A percentile compares a stretch with the other conserved stretches of the same genome.
Evolutionary conservation across 116 monocot genomes (phyloP).

Genomic region (Papilionanthe hybrid): DNA sequence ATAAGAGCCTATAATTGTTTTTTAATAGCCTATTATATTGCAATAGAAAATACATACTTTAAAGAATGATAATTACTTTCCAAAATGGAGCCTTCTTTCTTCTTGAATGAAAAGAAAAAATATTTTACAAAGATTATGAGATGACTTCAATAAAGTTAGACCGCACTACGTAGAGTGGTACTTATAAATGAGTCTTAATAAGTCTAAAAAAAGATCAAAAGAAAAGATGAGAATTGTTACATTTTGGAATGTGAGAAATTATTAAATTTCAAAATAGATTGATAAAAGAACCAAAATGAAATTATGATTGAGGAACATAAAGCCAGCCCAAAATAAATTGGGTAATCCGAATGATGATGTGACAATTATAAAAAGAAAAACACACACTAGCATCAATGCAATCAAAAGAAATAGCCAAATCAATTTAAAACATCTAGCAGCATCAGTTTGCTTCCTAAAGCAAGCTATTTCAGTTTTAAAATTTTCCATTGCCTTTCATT

Average conservation of each 20-base stretch:
- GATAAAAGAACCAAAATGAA: neutral
- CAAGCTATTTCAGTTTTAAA: neutral
- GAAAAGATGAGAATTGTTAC: neutral
- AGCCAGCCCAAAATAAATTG: neutral
- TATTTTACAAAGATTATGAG: neutral
- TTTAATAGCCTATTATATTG: neutral
- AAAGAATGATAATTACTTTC: neutral
- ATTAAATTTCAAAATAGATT: neutral
- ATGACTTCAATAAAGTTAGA: neutral
- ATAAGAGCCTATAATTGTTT: neutral
- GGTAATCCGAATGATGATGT: neutral
- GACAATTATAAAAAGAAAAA: neutral
- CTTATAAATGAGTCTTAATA: neutral
- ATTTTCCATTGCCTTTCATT: neutral
- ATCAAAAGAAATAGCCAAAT: neutral
- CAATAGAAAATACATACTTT: neutral
- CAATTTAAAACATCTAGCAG: neutral
- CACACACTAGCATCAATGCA: neutral
- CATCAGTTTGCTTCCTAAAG: neutral
- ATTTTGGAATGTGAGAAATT: neutral
- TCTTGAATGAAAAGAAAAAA: neutral
- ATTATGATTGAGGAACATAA: neutral
- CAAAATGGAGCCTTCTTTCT: neutral
- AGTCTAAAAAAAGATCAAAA: neutral
- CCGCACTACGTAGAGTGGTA: neutral